phyloP scores from a whole-genome alignment of 176 grass and related monocot species.

The Luzula sylvatica region DNA sequence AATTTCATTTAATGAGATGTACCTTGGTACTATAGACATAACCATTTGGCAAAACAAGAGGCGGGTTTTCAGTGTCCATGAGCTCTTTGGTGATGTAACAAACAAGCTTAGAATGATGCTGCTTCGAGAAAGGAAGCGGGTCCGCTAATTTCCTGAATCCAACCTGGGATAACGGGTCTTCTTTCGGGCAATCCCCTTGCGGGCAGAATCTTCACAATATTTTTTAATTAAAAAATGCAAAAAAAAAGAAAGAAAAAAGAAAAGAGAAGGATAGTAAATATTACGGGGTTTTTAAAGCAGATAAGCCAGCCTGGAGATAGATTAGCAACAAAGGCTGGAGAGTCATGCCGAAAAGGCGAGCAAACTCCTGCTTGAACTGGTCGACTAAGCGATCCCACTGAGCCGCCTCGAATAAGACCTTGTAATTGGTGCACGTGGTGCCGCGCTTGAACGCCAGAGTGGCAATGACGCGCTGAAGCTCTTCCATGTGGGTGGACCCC shows the following conservation, averaged over 20 bases:
- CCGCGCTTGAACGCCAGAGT: slow-evolving; percentile 73
- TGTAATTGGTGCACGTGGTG: slow-evolving; percentile 66
- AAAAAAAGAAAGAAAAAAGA: slow-evolving; percentile 2
- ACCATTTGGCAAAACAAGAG: slow-evolving; percentile 78
- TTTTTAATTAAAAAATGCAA: slow-evolving; percentile 16
- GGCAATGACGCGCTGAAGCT: slow-evolving; percentile 69
- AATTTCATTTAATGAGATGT: background rate
- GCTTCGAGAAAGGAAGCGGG: slow-evolving; percentile 72
- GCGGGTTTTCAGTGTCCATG: slow-evolving; percentile 97
- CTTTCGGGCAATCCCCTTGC: slow-evolving; percentile 70
- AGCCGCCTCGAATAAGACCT: slow-evolving; percentile 77
- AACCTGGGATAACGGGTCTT: slow-evolving; percentile 71
- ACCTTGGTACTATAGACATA: slow-evolving; percentile 95
- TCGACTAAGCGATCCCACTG: slow-evolving; percentile 71
- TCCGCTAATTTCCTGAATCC: slow-evolving; percentile 82
- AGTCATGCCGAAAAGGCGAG: slow-evolving; percentile 82
- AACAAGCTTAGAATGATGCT: slow-evolving; percentile 89
- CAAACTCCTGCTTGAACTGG: slow-evolving; percentile 95
- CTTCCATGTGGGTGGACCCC: slow-evolving; percentile 67
- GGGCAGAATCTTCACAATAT: slow-evolving; percentile 50
- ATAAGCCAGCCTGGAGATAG: slow-evolving; percentile 93
- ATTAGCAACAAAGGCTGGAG: slow-evolving; percentile 79
- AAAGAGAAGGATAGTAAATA: slow-evolving; percentile 18
- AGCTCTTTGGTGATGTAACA: slow-evolving; percentile 95
- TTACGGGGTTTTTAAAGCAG: slow-evolving; percentile 94